Conservation (phyloP, 108 stramenopile species). For the Pseudonitzschia delicatissima region DNA sequence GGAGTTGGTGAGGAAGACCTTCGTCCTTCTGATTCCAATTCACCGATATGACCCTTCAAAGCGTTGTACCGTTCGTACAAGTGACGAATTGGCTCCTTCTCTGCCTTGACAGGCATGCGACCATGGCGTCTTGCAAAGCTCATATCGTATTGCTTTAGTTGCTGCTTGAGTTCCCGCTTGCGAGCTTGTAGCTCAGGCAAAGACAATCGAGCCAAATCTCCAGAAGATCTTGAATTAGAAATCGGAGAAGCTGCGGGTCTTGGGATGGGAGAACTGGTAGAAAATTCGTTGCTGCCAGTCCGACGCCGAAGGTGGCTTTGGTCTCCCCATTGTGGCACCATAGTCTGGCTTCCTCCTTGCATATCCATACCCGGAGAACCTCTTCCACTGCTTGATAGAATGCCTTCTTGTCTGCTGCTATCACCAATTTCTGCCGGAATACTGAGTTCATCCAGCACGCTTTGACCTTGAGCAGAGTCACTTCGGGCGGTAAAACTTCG, state of each 20-base stretch:
- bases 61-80: constrained; percentile 94
- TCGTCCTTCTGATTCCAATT: constrained; percentile 62
- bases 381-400: neutral
- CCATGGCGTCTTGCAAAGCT: constrained; percentile 79
- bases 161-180: constrained; percentile 83
- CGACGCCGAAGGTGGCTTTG: constrained; percentile 19
- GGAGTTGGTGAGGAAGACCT: constrained; percentile 33
- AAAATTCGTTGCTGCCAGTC: constrained; percentile 10
- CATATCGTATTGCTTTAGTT: constrained; percentile 92
- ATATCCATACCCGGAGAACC: neutral
- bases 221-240: constrained; percentile 2
- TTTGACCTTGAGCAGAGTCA: constrained; percentile 11
- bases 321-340: constrained; percentile 35
- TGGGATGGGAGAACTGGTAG: constrained; percentile 6
- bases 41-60: constrained; percentile 77
- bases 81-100: constrained; percentile 98
- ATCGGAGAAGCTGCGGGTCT: constrained; percentile 17
- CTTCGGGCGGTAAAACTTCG: constrained; percentile 5
- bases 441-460: constrained; percentile 51
- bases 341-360: constrained; percentile 10
- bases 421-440: constrained; percentile 74
- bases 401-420: constrained; percentile 14
- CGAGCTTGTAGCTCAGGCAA: constrained; percentile 65
- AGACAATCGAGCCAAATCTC: constrained; percentile 40
- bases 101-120: constrained; percentile 91